Percentiles rank a stretch among this genome's conserved stretches.
phyloP scores from a whole-genome alignment of 345 rosid genomes.

The Hypericum androsaemum region DNA sequence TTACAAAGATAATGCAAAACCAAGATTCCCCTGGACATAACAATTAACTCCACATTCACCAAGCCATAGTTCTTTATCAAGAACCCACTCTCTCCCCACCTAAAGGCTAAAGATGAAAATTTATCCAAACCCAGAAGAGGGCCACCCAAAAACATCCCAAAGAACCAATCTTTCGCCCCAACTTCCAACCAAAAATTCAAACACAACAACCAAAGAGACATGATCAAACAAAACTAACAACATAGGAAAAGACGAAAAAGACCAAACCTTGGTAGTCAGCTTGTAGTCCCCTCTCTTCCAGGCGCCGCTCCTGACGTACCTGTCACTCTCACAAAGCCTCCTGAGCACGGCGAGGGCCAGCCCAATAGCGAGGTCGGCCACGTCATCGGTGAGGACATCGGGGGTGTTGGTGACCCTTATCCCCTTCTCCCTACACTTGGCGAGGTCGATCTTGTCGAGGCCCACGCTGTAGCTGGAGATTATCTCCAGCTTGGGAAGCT shows the following conservation, averaged over 20 bases:
- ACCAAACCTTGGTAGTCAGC: slow-evolving; percentile 63
- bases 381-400: slow-evolving; percentile 77
- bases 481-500: slow-evolving; percentile 64
- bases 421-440: slow-evolving; percentile 56
- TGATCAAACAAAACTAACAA: neutral
- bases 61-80: neutral
- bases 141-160: neutral
- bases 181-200: neutral
- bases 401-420: slow-evolving; percentile 80
- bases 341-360: slow-evolving; percentile 60
- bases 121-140: neutral
- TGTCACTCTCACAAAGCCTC: slow-evolving; percentile 54
- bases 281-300: slow-evolving; percentile 60
- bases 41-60: too few species aligned
- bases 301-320: slow-evolving; percentile 52
- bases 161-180: neutral
- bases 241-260: neutral
- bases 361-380: slow-evolving; percentile 79
- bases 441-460: slow-evolving; percentile 71
- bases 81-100: slow-evolving; percentile 4
- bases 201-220: neutral
- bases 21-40: too few species aligned
- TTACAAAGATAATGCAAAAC: too few species aligned
- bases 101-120: too few species aligned
- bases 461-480: slow-evolving; percentile 73